These are phyloP conservation scores for Tetrapisispora namnaoensis DNA, from an alignment of 805 yeast species.

Conservation along the genomic window DNA sequence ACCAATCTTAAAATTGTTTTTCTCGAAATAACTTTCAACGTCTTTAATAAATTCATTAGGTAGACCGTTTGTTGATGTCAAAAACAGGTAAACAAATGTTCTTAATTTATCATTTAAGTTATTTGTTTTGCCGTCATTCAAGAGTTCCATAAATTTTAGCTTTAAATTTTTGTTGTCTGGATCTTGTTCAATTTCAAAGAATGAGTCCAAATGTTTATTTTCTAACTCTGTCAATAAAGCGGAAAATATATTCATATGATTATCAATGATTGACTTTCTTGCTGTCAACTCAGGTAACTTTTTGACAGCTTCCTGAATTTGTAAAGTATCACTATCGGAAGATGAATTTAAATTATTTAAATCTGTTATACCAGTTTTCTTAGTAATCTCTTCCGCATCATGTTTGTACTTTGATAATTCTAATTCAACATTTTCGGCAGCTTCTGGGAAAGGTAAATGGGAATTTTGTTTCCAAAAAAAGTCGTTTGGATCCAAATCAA, in stretches of 20 bases:
- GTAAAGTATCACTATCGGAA: conserved; percentile 45
- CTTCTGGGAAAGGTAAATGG: conserved; percentile 91
- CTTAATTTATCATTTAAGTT: conserved; percentile 79
- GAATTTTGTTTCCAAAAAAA: conserved; percentile 85
- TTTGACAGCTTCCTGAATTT: conserved; percentile 78
- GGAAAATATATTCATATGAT: conserved; percentile 93
- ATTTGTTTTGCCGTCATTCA: conserved; percentile 42
- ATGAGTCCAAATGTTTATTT: conserved; percentile 77
- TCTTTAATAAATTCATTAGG: conserved; percentile 42
- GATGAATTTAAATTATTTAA: conserved; percentile 62
- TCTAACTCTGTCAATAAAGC: conserved; percentile 74
- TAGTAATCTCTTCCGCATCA: conserved; percentile 81
- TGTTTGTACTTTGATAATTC: conserved; percentile 73
- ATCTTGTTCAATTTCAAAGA: conserved; percentile 88
- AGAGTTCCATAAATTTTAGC: conserved; percentile 49
- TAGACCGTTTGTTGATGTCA: conserved; percentile 37
- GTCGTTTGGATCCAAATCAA: conserved; percentile 88
- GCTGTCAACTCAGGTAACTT: conserved; percentile 88
- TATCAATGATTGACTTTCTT: conserved; percentile 78
- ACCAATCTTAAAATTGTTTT: conserved; percentile 49
- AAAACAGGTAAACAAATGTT: conserved; percentile 71
- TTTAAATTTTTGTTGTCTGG: conserved; percentile 42
- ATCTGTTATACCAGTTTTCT: conserved; percentile 57
- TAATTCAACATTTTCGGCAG: conserved; percentile 90
- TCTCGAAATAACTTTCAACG: conserved; percentile 51